A percentile compares a stretch with the other conserved stretches of the same genome.
Conservation (phyloP, 2,329 filamentous ascomycete genomes). For the Paraphaeosphaeria sporulosa region DNA sequence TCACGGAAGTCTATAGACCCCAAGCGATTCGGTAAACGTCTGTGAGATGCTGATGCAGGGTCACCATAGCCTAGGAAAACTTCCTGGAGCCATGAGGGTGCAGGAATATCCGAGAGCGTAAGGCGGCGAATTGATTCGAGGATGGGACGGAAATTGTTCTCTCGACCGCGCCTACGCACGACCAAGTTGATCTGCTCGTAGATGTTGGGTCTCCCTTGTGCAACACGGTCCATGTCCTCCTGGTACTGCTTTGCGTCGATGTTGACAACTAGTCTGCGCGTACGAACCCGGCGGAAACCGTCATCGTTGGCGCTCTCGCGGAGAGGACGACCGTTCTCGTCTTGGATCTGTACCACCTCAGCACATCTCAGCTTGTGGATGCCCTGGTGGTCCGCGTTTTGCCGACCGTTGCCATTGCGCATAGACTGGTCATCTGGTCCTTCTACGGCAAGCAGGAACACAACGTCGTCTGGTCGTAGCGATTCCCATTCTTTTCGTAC, state of each 20-base stretch:
- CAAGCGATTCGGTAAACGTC: slow-evolving; percentile 78
- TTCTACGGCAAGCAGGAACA: slow-evolving; percentile 84
- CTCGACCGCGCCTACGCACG: slow-evolving; percentile 80
- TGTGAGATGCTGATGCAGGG: slow-evolving; percentile 85
- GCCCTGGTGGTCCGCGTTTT: slow-evolving; percentile 68
- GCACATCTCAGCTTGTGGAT: slow-evolving; percentile 79
- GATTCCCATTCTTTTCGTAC: slow-evolving; percentile 89
- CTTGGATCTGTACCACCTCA: slow-evolving; percentile 83
- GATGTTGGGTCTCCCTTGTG: slow-evolving; percentile 75
- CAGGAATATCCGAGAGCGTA: slow-evolving; percentile 81
- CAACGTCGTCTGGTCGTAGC: slow-evolving; percentile 83
- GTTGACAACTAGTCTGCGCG: slow-evolving; percentile 78
- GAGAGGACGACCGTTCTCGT: slow-evolving; percentile 80
- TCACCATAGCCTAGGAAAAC: slow-evolving; percentile 98
- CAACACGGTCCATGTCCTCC: slow-evolving; percentile 72
- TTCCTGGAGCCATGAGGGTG: slow-evolving; percentile 93
- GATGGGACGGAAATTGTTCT: slow-evolving; percentile 97
- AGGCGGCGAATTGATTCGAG: slow-evolving; percentile 90
- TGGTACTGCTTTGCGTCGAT: slow-evolving; percentile 82
- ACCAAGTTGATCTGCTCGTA: slow-evolving; percentile 88
- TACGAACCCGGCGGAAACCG: slow-evolving; percentile 66
- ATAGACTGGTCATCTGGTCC: slow-evolving; percentile 61
- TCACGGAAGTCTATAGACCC: slow-evolving; percentile 88
- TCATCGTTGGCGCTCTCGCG: slow-evolving; percentile 71
- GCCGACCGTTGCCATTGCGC: slow-evolving; percentile 61